phyloP scores from a whole-genome alignment of 1,284 basidiomycete species.

The Puccinia hordei region DNA sequence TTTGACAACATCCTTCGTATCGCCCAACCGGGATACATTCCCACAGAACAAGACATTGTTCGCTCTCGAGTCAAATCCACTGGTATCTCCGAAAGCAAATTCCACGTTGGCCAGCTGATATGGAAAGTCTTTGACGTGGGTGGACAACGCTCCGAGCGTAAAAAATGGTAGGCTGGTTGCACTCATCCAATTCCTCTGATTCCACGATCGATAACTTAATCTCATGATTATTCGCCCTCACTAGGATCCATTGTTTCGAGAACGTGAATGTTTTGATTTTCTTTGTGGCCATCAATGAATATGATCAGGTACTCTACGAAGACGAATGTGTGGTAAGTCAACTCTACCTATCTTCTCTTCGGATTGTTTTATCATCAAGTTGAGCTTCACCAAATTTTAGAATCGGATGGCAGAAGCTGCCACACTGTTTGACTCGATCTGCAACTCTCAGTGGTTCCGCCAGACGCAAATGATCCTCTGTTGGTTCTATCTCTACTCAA shows the following conservation, averaged over 20 bases:
- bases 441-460: constrained; percentile 47
- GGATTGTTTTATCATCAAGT: background rate
- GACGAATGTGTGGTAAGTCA: constrained; percentile 39
- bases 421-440: constrained; percentile 46
- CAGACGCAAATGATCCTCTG: constrained; percentile 48
- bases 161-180: constrained; percentile 63
- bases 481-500: background rate
- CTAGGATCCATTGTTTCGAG: constrained; percentile 49
- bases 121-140: constrained; percentile 81
- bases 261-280: constrained; percentile 46
- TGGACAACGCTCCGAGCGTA: constrained; percentile 81
- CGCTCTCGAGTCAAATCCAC: constrained; percentile 82
- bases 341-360: background rate
- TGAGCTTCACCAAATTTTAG: constrained; percentile 7
- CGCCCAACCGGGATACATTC: constrained; percentile 72
- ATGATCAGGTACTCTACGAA: constrained; percentile 41
- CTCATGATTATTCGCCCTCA: background rate
- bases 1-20: constrained; percentile 75
- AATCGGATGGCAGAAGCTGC: constrained; percentile 48
- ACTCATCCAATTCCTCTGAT: background rate
- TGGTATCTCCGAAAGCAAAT: constrained; percentile 90
- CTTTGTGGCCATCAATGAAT: constrained; percentile 46
- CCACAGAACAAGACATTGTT: constrained; percentile 66
- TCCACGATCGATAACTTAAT: background rate
- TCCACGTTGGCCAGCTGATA: constrained; percentile 63